Percentiles rank a stretch among this genome's conserved stretches.
phyloP scores from a whole-genome alignment of 2,329 filamentous ascomycete species.

The Botrytis tulipae region DNA sequence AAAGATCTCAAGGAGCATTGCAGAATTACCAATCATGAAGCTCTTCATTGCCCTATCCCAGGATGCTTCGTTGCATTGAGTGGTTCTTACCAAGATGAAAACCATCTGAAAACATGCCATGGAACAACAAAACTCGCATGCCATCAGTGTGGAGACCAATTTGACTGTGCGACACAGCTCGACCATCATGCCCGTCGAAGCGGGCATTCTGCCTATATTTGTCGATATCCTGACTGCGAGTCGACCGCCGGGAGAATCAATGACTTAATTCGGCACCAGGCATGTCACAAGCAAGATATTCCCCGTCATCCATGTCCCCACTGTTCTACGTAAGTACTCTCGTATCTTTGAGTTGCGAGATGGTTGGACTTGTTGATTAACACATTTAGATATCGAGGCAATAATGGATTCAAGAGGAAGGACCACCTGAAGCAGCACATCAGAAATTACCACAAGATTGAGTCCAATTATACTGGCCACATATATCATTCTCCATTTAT shows the following conservation, averaged over 20 bases:
- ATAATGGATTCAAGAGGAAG: slow-evolving; percentile 11
- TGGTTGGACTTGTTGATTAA: not conserved
- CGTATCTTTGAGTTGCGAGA: accelerated
- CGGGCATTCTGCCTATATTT: not conserved
- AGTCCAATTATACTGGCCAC: accelerated
- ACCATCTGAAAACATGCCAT: not conserved
- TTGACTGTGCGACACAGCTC: accelerated
- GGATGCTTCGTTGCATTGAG: not conserved
- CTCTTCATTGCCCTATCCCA: not conserved
- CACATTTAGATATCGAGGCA: not conserved
- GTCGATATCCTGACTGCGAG: slow-evolving; percentile 6
- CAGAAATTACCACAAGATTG: not conserved
- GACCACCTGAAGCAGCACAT: slow-evolving; percentile 7
- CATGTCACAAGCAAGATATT: not conserved
- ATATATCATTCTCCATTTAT: not conserved
- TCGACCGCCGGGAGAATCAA: not conserved
- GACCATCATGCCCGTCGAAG: accelerated
- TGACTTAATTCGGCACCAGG: slow-evolving; percentile 12
- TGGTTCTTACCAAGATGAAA: accelerated
- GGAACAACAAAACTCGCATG: accelerated
- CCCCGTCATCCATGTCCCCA: slow-evolving; percentile 15
- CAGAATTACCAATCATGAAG: not conserved
- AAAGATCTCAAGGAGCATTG: not conserved
- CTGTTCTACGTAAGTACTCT: slow-evolving; percentile 3
- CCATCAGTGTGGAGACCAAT: not conserved